These are phyloP conservation scores for Leccinum broughii DNA, from an alignment of 768 basidiomycete species.

Conservation along the genomic window DNA sequence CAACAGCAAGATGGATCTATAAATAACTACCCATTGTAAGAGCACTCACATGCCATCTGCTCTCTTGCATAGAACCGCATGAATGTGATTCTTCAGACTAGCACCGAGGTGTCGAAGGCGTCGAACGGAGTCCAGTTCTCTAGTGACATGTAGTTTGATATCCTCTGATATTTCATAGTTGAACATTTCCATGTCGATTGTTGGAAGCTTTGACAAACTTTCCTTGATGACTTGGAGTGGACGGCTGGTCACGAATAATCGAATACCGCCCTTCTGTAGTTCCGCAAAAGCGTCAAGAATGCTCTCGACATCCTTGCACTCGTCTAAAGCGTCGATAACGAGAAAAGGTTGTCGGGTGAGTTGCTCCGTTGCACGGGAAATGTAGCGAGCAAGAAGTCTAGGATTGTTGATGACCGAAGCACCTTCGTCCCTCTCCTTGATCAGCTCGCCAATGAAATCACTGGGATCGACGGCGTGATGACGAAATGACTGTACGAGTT, in stretches of 20 bases:
- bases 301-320: neutral
- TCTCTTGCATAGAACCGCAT: neutral
- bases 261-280: neutral
- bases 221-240: neutral
- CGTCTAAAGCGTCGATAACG: constrained; percentile 12
- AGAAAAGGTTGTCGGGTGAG: constrained; percentile 2
- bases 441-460: constrained; percentile 3
- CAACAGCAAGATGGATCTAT: too few species aligned
- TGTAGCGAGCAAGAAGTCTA: constrained; percentile 1
- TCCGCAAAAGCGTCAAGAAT: neutral
- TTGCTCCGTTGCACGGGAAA: neutral
- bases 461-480: neutral
- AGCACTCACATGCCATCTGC: constrained; percentile 13
- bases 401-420: neutral
- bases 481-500: constrained; percentile 7
- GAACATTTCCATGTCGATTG: neutral
- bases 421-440: neutral
- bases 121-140: constrained; percentile 7
- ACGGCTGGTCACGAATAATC: neutral
- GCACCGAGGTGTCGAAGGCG: neutral
- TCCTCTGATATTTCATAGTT: neutral
- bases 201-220: neutral
- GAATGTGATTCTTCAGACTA: constrained; percentile 5
- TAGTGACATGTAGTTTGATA: constrained; percentile 6
- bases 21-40: neutral